A percentile compares a stretch with the other conserved stretches of the same genome.
These are phyloP conservation scores for Byssochlamys sp. DNA, from an alignment of 2,329 filamentous ascomycete species.

Conservation along the genomic window DNA sequence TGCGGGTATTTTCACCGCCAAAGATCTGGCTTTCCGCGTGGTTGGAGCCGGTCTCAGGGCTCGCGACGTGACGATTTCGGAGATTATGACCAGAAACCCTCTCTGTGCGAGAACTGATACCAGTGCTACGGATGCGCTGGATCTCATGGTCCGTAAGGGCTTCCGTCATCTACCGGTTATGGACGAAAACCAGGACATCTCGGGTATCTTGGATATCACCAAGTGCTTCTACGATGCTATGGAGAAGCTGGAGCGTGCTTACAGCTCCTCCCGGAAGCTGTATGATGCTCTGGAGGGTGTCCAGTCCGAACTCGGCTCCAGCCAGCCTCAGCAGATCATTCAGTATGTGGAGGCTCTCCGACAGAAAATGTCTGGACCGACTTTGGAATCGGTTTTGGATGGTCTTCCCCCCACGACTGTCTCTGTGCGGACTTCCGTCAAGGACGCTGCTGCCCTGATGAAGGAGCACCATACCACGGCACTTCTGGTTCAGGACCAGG, in stretches of 20 bases:
- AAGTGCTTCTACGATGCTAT: slow-evolving; percentile 99
- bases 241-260: slow-evolving; percentile 97
- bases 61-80: slow-evolving; percentile 79
- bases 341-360: slow-evolving; percentile 95
- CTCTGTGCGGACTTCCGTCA: slow-evolving; percentile 89
- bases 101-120: slow-evolving; percentile 95
- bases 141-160: slow-evolving; percentile 96
- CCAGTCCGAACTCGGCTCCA: slow-evolving; percentile 89
- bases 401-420: slow-evolving; percentile 88
- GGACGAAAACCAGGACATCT: slow-evolving; percentile 99
- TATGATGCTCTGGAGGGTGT: slow-evolving; percentile 97
- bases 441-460: slow-evolving; percentile 90
- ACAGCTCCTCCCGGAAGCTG: slow-evolving; percentile 92
- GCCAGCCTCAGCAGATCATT: slow-evolving; percentile 95
- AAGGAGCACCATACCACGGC: slow-evolving; percentile 98
- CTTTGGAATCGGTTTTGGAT: slow-evolving; percentile 84
- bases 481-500: slow-evolving; percentile 89
- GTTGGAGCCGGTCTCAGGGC: slow-evolving; percentile 86
- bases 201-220: slow-evolving; percentile 93
- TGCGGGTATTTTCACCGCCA: slow-evolving; percentile 96
- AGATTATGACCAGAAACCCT: slow-evolving; percentile 99
- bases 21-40: slow-evolving; percentile 94
- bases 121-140: slow-evolving; percentile 90
- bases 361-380: slow-evolving; percentile 94
- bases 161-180: slow-evolving; percentile 97